Conservation (phyloP, 2,329 filamentous ascomycete genomes). For the Stemphylium vesicarium region DNA sequence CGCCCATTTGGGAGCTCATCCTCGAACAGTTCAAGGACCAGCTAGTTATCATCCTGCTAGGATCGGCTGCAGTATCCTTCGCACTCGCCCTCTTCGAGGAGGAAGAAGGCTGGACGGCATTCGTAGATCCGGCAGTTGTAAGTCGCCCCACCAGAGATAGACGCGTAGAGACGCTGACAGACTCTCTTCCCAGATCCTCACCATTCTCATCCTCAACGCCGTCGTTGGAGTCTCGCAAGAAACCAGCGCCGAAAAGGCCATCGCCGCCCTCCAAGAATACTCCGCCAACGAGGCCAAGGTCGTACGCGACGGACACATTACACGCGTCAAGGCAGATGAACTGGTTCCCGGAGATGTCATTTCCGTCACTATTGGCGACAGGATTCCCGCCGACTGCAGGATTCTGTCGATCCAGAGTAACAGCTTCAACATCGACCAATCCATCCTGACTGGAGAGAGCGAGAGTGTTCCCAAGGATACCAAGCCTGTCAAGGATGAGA, state of each 20-base stretch:
- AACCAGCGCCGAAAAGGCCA: conserved; percentile 97
- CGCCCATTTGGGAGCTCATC: conserved; percentile 93
- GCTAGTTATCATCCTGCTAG: conserved; percentile 92
- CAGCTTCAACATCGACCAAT: conserved; percentile 95
- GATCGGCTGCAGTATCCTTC: conserved; percentile 91
- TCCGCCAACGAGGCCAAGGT: conserved; percentile 98
- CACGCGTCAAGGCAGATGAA: conserved; percentile 92
- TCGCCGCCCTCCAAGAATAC: conserved; percentile 97
- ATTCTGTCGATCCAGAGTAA: conserved; percentile 92
- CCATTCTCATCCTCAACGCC: conserved; percentile 94
- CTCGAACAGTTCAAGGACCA: conserved; percentile 99
- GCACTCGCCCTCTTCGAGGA: conserved; percentile 91
- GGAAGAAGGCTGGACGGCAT: conserved; percentile 92
- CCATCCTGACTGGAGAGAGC: conserved; percentile 95
- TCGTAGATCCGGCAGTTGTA: conserved; percentile 95
- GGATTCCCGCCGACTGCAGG: conserved; percentile 93
- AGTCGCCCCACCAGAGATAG: conserved; percentile 49
- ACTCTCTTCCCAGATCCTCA: conserved; percentile 75
- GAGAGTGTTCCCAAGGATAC: conserved; percentile 93
- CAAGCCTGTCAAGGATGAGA: conserved; percentile 70
- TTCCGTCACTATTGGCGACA: conserved; percentile 85
- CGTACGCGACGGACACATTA: conserved; percentile 79
- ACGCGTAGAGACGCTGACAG: conserved; percentile 19
- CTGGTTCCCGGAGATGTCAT: conserved; percentile 94
- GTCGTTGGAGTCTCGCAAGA: conserved; percentile 98